A percentile compares a stretch with the other conserved stretches of the same genome.
phyloP scores from a whole-genome alignment of 2,329 filamentous ascomycete species.

The Neonectria faginata region DNA sequence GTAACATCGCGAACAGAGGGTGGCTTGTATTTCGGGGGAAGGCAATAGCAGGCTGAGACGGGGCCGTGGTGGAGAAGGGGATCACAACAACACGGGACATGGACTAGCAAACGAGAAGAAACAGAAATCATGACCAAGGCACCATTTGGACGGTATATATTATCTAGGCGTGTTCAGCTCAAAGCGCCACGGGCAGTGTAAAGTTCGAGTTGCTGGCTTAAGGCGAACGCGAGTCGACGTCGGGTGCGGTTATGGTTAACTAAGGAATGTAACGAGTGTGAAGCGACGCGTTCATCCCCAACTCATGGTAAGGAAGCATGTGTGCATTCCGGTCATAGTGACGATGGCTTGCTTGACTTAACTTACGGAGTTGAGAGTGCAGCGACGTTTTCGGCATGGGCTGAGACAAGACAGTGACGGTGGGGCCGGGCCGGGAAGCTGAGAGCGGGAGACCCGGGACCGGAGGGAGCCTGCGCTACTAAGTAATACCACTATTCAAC shows the following conservation, averaged over 20 bases:
- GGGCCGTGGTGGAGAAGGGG: neutral
- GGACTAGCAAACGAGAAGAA: neutral
- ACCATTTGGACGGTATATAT: neutral
- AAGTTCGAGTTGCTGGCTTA: neutral
- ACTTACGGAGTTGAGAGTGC: neutral
- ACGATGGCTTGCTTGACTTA: neutral
- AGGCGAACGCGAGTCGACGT: neutral
- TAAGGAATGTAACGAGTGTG: constrained; percentile 5
- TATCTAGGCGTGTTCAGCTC: neutral
- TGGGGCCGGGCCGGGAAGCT: neutral
- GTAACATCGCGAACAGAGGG: neutral
- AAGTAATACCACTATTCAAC: no score
- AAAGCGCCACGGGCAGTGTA: neutral
- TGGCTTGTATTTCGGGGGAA: neutral
- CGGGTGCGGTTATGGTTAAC: neutral
- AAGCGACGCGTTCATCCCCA: neutral
- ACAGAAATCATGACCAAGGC: neutral
- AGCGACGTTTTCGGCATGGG: constrained; percentile 4
- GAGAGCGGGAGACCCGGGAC: neutral
- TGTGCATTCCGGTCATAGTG: neutral
- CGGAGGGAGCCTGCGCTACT: neutral
- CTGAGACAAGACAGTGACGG: neutral
- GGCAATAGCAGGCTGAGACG: neutral
- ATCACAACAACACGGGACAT: neutral
- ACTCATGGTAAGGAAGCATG: neutral